Conservation (phyloP, 2,329 filamentous ascomycete species). For the Phaeosphaeriaceae sp. region DNA sequence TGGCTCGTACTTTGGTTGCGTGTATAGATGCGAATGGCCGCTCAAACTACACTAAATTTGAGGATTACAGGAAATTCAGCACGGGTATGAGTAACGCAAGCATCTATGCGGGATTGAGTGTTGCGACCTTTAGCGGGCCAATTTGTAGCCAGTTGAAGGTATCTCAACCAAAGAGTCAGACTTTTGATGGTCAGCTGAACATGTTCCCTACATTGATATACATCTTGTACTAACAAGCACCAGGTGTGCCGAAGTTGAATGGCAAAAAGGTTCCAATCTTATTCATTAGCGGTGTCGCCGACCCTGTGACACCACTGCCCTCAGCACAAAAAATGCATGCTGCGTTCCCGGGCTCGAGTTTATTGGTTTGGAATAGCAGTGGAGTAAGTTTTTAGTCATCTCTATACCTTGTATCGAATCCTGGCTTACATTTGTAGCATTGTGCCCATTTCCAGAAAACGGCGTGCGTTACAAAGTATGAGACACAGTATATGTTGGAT, state of each 20-base stretch:
- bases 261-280: conserved; percentile 17
- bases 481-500: conserved; percentile 20
- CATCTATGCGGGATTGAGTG: conserved; percentile 13
- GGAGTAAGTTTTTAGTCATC: conserved; percentile 14
- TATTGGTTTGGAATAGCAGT: conserved; percentile 47
- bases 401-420: not conserved
- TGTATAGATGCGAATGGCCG: conserved; percentile 21
- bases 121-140: conserved; percentile 10
- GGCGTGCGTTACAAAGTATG: conserved; percentile 13
- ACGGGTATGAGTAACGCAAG: conserved; percentile 3
- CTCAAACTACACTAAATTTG: conserved; percentile 15
- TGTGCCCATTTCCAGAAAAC: conserved; percentile 16
- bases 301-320: conserved; percentile 62
- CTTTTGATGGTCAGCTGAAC: conserved; percentile 17
- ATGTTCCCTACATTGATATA: not conserved
- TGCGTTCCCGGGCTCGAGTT: conserved; percentile 48
- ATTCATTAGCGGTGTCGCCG: conserved; percentile 37
- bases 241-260: conserved; percentile 8
- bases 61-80: conserved; percentile 7
- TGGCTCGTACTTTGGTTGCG: conserved; percentile 11
- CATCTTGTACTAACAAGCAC: not conserved
- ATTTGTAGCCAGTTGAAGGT: conserved; percentile 22
- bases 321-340: conserved; percentile 46
- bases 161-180: conserved; percentile 24
- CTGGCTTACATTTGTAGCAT: conserved; percentile 10